Percentiles rank a stretch among this genome's conserved stretches.
These are phyloP conservation scores for Quercus wislizeni DNA, from an alignment of 306 rosid genomes.

Conservation along the genomic window DNA sequence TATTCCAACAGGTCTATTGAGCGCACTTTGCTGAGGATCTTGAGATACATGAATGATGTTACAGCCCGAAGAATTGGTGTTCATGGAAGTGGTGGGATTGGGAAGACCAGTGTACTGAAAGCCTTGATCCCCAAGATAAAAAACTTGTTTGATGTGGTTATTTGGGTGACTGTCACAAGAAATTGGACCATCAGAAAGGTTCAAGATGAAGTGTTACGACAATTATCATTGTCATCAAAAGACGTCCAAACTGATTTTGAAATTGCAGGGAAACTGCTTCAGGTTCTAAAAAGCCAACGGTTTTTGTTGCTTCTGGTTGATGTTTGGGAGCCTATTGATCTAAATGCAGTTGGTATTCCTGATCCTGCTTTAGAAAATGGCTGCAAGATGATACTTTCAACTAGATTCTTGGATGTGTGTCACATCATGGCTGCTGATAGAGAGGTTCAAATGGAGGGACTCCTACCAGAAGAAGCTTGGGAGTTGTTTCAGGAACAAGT, in stretches of 20 bases:
- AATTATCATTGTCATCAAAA: not conserved
- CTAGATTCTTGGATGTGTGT: not conserved
- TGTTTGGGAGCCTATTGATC: not conserved
- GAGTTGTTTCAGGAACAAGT: not conserved
- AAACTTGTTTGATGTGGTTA: not conserved
- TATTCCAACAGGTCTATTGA: not conserved
- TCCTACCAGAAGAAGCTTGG: slow-evolving; percentile 1
- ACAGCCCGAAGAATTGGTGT: not conserved
- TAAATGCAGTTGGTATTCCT: not conserved
- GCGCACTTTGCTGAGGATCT: not conserved
- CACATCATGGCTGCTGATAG: not conserved
- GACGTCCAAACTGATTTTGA: not conserved
- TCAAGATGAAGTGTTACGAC: not conserved
- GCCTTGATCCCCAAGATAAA: not conserved
- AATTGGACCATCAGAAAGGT: not conserved
- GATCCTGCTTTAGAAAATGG: not conserved
- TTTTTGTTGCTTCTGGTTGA: not conserved
- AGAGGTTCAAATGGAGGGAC: not conserved
- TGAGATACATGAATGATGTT: not conserved
- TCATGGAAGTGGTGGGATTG: not conserved
- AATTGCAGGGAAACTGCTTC: not conserved
- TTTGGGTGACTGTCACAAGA: slow-evolving; percentile 5
- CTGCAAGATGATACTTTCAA: not conserved
- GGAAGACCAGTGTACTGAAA: not conserved
- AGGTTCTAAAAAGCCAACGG: not conserved